A percentile compares a stretch with the other conserved stretches of the same genome.
These are phyloP conservation scores for Xylaria sp. DNA, from an alignment of 2,329 filamentous ascomycete genomes.

Conservation along the genomic window DNA sequence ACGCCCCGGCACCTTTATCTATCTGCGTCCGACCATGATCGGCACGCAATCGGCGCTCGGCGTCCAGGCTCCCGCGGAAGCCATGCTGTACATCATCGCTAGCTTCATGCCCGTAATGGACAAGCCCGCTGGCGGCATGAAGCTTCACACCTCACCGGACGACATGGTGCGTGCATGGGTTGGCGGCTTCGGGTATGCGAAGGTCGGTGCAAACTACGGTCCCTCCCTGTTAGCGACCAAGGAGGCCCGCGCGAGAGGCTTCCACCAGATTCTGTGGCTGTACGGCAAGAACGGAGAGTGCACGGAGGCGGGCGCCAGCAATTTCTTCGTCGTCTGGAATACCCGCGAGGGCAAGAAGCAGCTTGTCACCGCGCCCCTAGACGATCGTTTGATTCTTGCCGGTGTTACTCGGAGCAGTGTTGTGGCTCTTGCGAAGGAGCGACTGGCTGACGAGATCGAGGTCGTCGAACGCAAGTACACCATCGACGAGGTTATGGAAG, in stretches of 20 bases:
- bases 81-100: constrained; percentile 86
- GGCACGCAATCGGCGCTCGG: constrained; percentile 83
- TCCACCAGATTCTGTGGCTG: constrained; percentile 93
- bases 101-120: constrained; percentile 70
- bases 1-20: constrained; percentile 76
- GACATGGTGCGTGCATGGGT: constrained; percentile 93
- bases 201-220: constrained; percentile 94
- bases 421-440: constrained; percentile 74
- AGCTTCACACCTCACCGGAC: constrained; percentile 79
- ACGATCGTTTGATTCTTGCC: constrained; percentile 84
- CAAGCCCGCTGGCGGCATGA: constrained; percentile 66
- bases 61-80: constrained; percentile 81
- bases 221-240: constrained; percentile 81
- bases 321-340: constrained; percentile 89
- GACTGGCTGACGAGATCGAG: constrained; percentile 69
- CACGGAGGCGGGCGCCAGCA: constrained; percentile 90
- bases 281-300: constrained; percentile 81
- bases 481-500: constrained; percentile 79
- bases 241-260: constrained; percentile 78
- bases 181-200: constrained; percentile 90
- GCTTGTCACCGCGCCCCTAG: constrained; percentile 84
- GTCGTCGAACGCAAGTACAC: constrained; percentile 85
- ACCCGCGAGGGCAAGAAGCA: constrained; percentile 70
- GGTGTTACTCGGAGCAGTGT: constrained; percentile 88
- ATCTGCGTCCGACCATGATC: constrained; percentile 88